Conservation (phyloP, 2,329 filamentous ascomycete species). For the Tolypocladium amazonense region DNA sequence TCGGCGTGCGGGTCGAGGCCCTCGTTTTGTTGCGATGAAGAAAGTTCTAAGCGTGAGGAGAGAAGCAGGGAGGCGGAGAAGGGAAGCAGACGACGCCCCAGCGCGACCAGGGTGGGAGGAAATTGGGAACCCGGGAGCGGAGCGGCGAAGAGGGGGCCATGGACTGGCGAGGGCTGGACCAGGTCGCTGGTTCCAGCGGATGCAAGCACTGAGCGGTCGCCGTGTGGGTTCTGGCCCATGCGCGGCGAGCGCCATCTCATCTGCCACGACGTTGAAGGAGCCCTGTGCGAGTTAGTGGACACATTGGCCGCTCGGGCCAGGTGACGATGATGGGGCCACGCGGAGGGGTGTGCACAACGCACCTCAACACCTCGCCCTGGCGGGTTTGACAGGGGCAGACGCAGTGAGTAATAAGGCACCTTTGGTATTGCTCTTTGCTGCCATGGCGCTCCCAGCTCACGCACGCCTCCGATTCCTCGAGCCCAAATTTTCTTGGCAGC, state of each 20-base stretch:
- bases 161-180: background rate
- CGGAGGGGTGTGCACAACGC: background rate
- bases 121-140: slow-evolving; percentile 3
- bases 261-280: background rate
- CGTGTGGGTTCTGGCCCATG: background rate
- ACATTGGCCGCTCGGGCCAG: background rate
- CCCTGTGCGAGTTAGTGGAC: background rate
- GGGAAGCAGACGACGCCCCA: background rate
- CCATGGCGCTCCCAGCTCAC: background rate
- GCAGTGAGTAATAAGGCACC: too few species aligned
- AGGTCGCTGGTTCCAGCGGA: background rate
- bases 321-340: background rate
- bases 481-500: background rate
- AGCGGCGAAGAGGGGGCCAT: background rate
- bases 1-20: background rate
- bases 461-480: background rate
- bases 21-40: slow-evolving; percentile 1
- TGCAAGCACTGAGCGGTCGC: background rate
- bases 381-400: background rate
- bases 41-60: background rate
- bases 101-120: slow-evolving; percentile 3
- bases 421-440: too few species aligned
- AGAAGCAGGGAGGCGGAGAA: background rate
- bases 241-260: background rate
- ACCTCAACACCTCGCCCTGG: background rate